phyloP scores from a whole-genome alignment of 2,329 filamentous ascomycete genomes.

The Fusarium sp. region DNA sequence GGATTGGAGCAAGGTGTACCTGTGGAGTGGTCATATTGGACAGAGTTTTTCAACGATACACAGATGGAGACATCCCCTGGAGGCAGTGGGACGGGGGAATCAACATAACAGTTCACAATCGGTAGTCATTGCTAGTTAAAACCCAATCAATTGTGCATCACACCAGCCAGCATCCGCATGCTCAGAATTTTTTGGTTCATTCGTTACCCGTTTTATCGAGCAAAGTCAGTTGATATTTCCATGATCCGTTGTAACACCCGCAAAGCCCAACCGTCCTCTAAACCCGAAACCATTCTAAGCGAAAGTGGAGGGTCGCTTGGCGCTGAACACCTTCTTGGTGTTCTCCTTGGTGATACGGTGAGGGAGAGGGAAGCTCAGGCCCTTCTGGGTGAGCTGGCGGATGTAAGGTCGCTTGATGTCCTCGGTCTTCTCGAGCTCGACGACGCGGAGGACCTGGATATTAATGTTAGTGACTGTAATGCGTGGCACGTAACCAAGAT shows the following conservation, averaged over 20 bases:
- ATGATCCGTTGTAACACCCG: slow-evolving; percentile 74
- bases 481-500: neutral
- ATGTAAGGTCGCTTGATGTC: slow-evolving; percentile 99
- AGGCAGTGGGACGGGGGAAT: slow-evolving; percentile 44
- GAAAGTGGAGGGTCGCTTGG: slow-evolving; percentile 96
- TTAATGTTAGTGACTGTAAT: slow-evolving; percentile 15
- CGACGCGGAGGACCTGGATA: slow-evolving; percentile 92
- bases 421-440: slow-evolving; percentile 94
- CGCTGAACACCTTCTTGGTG: slow-evolving; percentile 92
- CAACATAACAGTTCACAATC: slow-evolving; percentile 41
- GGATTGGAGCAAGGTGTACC: slow-evolving; percentile 40
- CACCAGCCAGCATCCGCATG: slow-evolving; percentile 45
- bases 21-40: slow-evolving; percentile 58
- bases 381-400: slow-evolving; percentile 96
- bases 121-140: slow-evolving; percentile 47
- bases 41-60: slow-evolving; percentile 62
- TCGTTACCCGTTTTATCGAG: slow-evolving; percentile 65
- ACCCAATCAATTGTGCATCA: slow-evolving; percentile 52
- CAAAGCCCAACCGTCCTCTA: slow-evolving; percentile 67
- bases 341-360: slow-evolving; percentile 90
- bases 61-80: slow-evolving; percentile 53
- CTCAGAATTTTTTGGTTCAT: slow-evolving; percentile 59
- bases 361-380: slow-evolving; percentile 97
- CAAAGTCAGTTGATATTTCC: slow-evolving; percentile 72
- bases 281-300: slow-evolving; percentile 80